These are phyloP conservation scores for Chrysosporium queenslandicum DNA, from an alignment of 2,329 filamentous ascomycete genomes.

Conservation along the genomic window DNA sequence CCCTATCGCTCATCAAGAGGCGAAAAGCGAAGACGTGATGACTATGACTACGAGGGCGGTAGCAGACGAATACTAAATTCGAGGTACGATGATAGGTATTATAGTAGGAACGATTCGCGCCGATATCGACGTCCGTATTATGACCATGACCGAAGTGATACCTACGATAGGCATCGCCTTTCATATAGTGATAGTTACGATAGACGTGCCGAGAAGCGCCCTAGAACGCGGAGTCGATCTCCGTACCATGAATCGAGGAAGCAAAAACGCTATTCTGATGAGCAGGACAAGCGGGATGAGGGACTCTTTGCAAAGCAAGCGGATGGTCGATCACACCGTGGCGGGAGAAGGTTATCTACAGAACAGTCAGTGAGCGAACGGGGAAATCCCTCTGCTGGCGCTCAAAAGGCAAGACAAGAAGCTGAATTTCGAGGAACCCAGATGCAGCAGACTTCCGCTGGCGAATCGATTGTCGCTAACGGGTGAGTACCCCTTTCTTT, in stretches of 20 bases:
- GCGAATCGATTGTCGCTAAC: constrained; percentile 27
- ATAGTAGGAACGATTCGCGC: constrained; percentile 35
- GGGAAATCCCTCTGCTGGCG: constrained; percentile 50
- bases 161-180: constrained; percentile 29
- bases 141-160: constrained; percentile 42
- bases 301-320: constrained; percentile 6
- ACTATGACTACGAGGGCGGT: constrained; percentile 29
- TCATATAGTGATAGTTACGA: constrained; percentile 44
- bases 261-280: constrained; percentile 33
- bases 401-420: constrained; percentile 51
- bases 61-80: constrained; percentile 27
- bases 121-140: constrained; percentile 38
- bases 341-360: constrained; percentile 43
- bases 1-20: constrained; percentile 31
- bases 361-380: constrained; percentile 56
- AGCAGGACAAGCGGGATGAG: constrained; percentile 25
- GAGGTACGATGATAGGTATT: constrained; percentile 32
- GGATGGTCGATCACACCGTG: constrained; percentile 13
- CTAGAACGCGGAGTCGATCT: constrained; percentile 46
- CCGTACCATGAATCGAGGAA: constrained; percentile 34
- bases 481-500: constrained; percentile 32
- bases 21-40: constrained; percentile 36
- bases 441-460: constrained; percentile 40
- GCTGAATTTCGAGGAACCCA: constrained; percentile 59
- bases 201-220: constrained; percentile 44